phyloP scores from a whole-genome alignment of 2,329 filamentous ascomycete genomes.

The Claviceps fusiformis region DNA sequence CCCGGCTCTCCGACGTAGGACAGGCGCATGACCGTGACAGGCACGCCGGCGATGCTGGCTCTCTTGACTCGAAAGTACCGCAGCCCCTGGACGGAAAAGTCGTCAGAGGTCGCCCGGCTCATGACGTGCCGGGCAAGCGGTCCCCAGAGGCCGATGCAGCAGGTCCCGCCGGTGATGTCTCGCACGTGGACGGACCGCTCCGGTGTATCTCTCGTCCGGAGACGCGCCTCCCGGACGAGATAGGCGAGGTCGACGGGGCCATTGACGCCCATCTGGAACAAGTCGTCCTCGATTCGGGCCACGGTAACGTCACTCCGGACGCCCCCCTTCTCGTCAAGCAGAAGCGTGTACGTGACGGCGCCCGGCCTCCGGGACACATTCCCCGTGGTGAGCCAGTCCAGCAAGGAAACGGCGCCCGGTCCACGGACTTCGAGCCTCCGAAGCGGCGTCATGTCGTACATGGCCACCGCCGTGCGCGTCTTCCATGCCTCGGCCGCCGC shows the following conservation, averaged over 20 bases:
- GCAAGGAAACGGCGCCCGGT: constrained; percentile 38
- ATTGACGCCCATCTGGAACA: constrained; percentile 44
- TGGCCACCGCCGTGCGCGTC: constrained; percentile 45
- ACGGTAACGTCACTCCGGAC: constrained; percentile 45
- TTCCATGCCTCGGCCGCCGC: constrained; percentile 50
- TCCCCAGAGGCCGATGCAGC: constrained; percentile 50
- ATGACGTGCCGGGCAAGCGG: constrained; percentile 41
- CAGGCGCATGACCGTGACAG: constrained; percentile 39
- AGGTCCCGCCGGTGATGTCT: constrained; percentile 46
- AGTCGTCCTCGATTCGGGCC: constrained; percentile 32
- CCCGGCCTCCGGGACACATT: constrained; percentile 34
- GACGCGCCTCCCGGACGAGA: constrained; percentile 36
- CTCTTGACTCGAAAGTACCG: constrained; percentile 36
- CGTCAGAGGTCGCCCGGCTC: constrained; percentile 26
- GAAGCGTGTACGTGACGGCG: constrained; percentile 39
- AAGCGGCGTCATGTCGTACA: constrained; percentile 51
- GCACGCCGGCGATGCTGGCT: constrained; percentile 37
- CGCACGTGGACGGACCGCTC: constrained; percentile 34
- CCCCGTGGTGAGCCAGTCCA: constrained; percentile 39
- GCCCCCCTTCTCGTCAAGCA: constrained; percentile 38
- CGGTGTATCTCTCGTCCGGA: constrained; percentile 27
- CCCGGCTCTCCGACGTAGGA: constrained; percentile 49
- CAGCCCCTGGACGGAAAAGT: constrained; percentile 31
- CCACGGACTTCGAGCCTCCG: constrained; percentile 44
- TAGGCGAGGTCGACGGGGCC: constrained; percentile 40